Evolutionary conservation across 2,329 filamentous ascomycete genomes (phyloP).

Genomic region (Nigrograna mackinnonii): DNA sequence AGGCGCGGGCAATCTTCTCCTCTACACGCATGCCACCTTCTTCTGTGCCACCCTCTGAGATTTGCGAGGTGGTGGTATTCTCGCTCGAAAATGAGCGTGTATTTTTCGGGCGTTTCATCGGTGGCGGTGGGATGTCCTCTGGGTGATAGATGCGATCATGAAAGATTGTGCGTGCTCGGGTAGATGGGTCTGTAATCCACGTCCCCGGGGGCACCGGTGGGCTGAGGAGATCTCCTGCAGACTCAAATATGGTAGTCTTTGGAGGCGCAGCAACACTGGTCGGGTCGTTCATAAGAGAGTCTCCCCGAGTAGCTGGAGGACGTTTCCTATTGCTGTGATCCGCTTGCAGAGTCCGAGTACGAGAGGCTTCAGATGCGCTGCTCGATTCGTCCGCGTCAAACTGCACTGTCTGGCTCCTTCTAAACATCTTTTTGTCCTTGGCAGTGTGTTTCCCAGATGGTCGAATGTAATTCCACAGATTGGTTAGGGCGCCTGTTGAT

Average conservation of each 20-base stretch:
- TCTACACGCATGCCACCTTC: conserved; percentile 82
- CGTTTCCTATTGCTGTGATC: conserved; percentile 34
- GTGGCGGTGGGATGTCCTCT: conserved; percentile 84
- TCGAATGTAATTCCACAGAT: conserved; percentile 76
- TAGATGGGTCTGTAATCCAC: conserved; percentile 82
- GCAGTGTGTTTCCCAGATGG: conserved; percentile 65
- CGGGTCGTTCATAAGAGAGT: conserved; percentile 53
- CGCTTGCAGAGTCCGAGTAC: conserved; percentile 15
- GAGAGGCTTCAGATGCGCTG: conserved; percentile 8
- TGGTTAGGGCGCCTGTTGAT: conserved; percentile 45
- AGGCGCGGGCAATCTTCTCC: conserved; percentile 95
- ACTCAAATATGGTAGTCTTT: conserved; percentile 91
- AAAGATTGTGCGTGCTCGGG: conserved; percentile 87
- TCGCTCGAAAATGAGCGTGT: conserved; percentile 44
- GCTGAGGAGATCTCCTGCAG: conserved; percentile 88
- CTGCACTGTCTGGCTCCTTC: conserved; percentile 36
- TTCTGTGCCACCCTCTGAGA: conserved; percentile 32
- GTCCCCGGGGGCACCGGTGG: conserved; percentile 81
- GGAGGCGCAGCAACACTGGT: conserved; percentile 70
- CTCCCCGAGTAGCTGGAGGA: conserved; percentile 52
- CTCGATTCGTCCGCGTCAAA: conserved; percentile 20
- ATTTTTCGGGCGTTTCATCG: conserved; percentile 47
- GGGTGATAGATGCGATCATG: conserved; percentile 96
- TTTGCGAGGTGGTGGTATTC: conserved; percentile 23
- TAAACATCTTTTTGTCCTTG: conserved; percentile 66